These are phyloP conservation scores for Mariannaea sp. DNA, from an alignment of 2,329 filamentous ascomycete species.

Conservation along the genomic window DNA sequence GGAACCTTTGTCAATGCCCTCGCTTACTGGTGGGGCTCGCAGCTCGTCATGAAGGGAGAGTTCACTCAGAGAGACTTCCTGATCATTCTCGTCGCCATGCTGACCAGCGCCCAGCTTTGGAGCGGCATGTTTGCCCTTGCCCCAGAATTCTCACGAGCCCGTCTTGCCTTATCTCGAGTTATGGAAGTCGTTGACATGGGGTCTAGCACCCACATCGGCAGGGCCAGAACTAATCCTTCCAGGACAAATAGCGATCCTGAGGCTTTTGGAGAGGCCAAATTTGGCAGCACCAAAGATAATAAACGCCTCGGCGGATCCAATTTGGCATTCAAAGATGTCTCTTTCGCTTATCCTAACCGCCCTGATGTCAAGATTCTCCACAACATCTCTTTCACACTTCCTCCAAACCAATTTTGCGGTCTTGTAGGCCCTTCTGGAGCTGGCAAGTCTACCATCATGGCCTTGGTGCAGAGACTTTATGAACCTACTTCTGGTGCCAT, in stretches of 20 bases:
- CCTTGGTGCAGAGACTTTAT: constrained; percentile 58
- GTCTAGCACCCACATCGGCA: constrained; percentile 29
- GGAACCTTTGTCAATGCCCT: constrained; percentile 74
- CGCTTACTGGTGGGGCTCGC: constrained; percentile 81
- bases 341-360: constrained; percentile 69
- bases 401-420: constrained; percentile 64
- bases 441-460: constrained; percentile 70
- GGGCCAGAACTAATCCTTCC: constrained; percentile 18
- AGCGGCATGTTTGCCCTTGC: constrained; percentile 77
- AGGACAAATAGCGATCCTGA: constrained; percentile 46
- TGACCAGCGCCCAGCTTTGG: constrained; percentile 74
- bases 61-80: constrained; percentile 73
- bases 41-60: constrained; percentile 67
- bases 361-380: constrained; percentile 62
- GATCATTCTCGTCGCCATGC: constrained; percentile 71
- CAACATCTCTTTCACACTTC: constrained; percentile 60
- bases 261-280: constrained; percentile 39
- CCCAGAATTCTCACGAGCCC: constrained; percentile 73
- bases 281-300: constrained; percentile 41
- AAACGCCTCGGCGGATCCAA: no score
- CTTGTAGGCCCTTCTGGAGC: constrained; percentile 69
- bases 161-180: constrained; percentile 63
- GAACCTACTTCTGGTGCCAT: constrained; percentile 48
- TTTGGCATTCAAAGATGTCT: constrained; percentile 62
- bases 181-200: constrained; percentile 55